Evolutionary conservation across 1,284 basidiomycete genomes (phyloP).

Genomic region (Puccinia novopanici): DNA sequence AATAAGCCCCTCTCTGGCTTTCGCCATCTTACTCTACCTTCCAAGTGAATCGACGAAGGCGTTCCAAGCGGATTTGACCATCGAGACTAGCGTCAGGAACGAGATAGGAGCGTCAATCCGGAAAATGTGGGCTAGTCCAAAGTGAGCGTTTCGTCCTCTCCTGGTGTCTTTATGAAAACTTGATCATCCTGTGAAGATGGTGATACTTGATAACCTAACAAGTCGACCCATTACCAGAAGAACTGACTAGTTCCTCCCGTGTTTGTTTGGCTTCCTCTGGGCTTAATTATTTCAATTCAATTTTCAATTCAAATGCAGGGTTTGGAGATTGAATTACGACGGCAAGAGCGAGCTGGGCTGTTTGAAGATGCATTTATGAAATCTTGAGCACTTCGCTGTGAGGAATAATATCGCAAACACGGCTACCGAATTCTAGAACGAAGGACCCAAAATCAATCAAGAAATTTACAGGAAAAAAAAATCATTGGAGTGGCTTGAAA

Average conservation of each 20-base stretch:
- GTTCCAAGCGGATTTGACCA: slow-evolving; percentile 44
- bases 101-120: slow-evolving; percentile 46
- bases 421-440: too few species aligned
- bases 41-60: slow-evolving; percentile 35
- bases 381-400: not conserved
- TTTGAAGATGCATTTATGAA: slow-evolving; percentile 29
- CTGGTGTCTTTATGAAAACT: too few species aligned
- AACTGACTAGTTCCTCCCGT: not conserved
- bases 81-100: slow-evolving; percentile 43
- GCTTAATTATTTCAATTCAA: not conserved
- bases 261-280: not conserved
- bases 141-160: slow-evolving; percentile 16
- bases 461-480: too few species aligned
- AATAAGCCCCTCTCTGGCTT: slow-evolving; percentile 43
- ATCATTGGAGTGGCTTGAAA: too few species aligned
- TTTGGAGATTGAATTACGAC: slow-evolving; percentile 50
- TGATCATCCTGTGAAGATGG: too few species aligned
- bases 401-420: too few species aligned
- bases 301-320: slow-evolving; percentile 23
- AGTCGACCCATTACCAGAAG: too few species aligned
- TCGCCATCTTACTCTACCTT: slow-evolving; percentile 48
- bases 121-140: slow-evolving; percentile 50
- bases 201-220: too few species aligned
- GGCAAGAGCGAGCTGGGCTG: slow-evolving; percentile 48
- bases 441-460: too few species aligned